Evolutionary conservation across 306 rosid genomes (phyloP), one percentile per base, ranked within the genome.

Genomic region (Begonia peltatifolia): DNA sequence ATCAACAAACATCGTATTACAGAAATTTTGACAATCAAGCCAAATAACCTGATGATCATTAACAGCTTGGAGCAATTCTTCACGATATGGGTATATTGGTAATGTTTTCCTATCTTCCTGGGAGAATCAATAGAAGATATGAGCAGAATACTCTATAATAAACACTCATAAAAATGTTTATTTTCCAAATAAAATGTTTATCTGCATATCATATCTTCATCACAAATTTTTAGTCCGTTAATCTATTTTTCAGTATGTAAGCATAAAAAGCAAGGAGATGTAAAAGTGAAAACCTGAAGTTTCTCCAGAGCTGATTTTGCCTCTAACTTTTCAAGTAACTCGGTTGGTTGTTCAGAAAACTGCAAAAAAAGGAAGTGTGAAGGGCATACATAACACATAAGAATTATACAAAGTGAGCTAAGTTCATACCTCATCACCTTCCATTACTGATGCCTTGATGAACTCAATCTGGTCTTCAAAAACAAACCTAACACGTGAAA

Each of bases 381-480:
- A 30, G 38, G 38, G 38, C 38, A 30, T 4, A 30, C 8, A 30
- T 30, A 2, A 30, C 6, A 30, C 38, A 30, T 30, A 30, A 30
- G 9, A 30, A 5, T 30, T 30, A 30, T 30, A 30, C 38, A 30
- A 30, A 30, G 23, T 7, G 9, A 30, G 38, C 6, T 17, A 35
- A 61, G 42, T 50, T 12, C 65, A 67, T 79, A 89, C 88, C 73
- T 76, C 62, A 59, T 90, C 99, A 11, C 99, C 99, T 50, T 74
- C 94, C 76, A 90, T 85, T 43, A 86, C 95, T 2, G 95, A 72
- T 44, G 77, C 88, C 73, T 83, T 90, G 70, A 90, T 83, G 73
- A 90, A 85, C 36, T 86, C 95, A 71, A 90, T 90, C 68, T 90
- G 99, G 67, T 86, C 95, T 76, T 86, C 99, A 57, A 86, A 90